Base-by-base conservation (phyloP, 441 rosid genomes). In the Pelargonium hybrid region DNA sequence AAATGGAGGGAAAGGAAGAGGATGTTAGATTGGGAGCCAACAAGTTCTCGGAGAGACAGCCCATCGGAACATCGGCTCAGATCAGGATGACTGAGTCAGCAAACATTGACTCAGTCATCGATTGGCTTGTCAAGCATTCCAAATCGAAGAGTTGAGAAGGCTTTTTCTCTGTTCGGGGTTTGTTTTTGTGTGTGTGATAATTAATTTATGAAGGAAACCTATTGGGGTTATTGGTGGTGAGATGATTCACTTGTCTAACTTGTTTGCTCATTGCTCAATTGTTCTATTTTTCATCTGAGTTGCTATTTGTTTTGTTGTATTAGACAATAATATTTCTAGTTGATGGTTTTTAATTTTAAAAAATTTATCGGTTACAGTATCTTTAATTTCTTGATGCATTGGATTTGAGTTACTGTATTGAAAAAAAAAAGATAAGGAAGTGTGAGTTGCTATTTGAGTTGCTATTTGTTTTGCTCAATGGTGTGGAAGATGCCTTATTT, bases 41-140 rank as follows among this genome's bases (percentile, higher is more conserved):
- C 61, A 54, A 54, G 61, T 54, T 54, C 61, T 21, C 61, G 6
- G 61, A 54, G 61, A 9, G 21, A 54, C 61, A 54, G 8, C 18
- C 61, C 8, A 54, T 54, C 20, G 61, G 61, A 54, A 54, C 61
- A 13, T 54, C 61, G 20, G 61, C 61, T 14, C 61, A 54, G 7
- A 54, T n/a, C n/a, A n/a, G n/a, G n/a, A n/a, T n/a, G n/a, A n/a
- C n/a, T n/a, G n/a, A 88, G 78, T 86, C 88, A 0, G 84, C 92
- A 69, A 88, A 88, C 78, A 84, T 88, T 21, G 92, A 86, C 56
- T 83, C 84, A 0, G 90, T 88, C 70, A 88, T 88, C 39, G 87
- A 88, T 76, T 88, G 92, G 92, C 90, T 88, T 50, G 82, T 88
- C 15, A 88, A 88, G 77, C 88, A 86, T 71, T 88, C 90, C 1